These are phyloP conservation scores for Leccinum pallidistipes DNA, from an alignment of 1,284 basidiomycete species.

Conservation along the genomic window DNA sequence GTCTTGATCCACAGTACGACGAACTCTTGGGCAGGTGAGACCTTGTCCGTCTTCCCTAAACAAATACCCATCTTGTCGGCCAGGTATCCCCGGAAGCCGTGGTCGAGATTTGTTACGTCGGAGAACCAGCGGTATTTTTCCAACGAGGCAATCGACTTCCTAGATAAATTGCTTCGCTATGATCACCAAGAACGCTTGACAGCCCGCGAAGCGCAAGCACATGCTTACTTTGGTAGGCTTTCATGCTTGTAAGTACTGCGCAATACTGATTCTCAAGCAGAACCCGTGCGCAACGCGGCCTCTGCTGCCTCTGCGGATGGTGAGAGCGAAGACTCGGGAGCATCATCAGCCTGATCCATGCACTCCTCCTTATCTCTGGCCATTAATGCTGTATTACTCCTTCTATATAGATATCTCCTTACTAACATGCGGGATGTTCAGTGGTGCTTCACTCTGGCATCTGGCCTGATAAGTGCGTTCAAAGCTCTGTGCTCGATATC, in stretches of 20 bases:
- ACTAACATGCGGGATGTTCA: constrained; percentile 23
- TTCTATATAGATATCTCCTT: constrained; percentile 35
- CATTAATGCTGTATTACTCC: constrained; percentile 32
- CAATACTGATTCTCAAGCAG: constrained; percentile 38
- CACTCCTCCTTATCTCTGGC: constrained; percentile 30
- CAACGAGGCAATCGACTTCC: constrained; percentile 96
- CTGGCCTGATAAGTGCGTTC: constrained; percentile 23
- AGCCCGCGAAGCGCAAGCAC: constrained; percentile 86
- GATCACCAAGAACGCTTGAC: constrained; percentile 97
- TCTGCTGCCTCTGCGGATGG: constrained; percentile 52
- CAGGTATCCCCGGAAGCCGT: constrained; percentile 91
- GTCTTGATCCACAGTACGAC: constrained; percentile 88
- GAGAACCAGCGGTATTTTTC: constrained; percentile 98
- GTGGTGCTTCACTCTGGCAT: constrained; percentile 20
- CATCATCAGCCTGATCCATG: constrained; percentile 45
- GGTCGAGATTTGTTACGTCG: constrained; percentile 90
- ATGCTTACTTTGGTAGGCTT: constrained; percentile 82
- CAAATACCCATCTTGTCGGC: neutral
- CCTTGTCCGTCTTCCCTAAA: neutral
- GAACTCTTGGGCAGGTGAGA: constrained; percentile 78
- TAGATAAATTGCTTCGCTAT: constrained; percentile 95
- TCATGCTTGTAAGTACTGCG: constrained; percentile 11
- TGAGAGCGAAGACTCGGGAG: constrained; percentile 77
- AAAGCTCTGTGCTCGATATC: constrained; percentile 17
- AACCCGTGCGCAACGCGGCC: constrained; percentile 52